Evolutionary conservation across 495 filamentous ascomycete genomes (phyloP).

Genomic region (Talaromyces borbonicus): DNA sequence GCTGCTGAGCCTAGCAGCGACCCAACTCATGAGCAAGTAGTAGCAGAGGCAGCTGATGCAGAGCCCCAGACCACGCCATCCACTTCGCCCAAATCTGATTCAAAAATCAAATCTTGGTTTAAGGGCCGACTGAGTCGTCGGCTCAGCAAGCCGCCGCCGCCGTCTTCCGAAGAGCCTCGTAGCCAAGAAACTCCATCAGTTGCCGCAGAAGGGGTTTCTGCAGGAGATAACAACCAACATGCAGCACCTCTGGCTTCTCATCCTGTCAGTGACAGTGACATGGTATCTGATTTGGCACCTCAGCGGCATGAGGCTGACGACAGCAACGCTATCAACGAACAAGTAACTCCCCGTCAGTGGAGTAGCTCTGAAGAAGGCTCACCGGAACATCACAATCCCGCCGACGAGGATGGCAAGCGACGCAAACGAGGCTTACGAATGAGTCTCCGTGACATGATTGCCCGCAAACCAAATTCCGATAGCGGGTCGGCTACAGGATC

Average conservation of each 20-base stretch:
- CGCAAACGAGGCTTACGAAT: constrained; percentile 16
- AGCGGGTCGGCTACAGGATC: not conserved
- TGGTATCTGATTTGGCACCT: constrained; percentile 5
- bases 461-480: constrained; percentile 2
- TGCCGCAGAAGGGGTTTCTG: constrained; percentile 1
- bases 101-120: constrained; percentile 52
- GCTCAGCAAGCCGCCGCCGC: constrained; percentile 16
- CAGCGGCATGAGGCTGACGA: not conserved
- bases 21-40: constrained; percentile 4
- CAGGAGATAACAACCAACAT: not conserved
- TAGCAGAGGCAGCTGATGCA: constrained; percentile 5
- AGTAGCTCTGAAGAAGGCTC: constrained; percentile 4
- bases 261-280: constrained; percentile 5
- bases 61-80: not conserved
- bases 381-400: not conserved
- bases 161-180: constrained; percentile 2
- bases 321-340: not conserved
- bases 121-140: constrained; percentile 43
- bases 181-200: constrained; percentile 1
- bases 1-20: constrained; percentile 5
- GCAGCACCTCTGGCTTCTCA: constrained; percentile 2
- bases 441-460: constrained; percentile 6
- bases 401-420: not conserved
- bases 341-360: constrained; percentile 5
- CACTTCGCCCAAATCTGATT: constrained; percentile 16